phyloP scores from a whole-genome alignment of 1,284 basidiomycete species.

The Cerioporus squamosus region DNA sequence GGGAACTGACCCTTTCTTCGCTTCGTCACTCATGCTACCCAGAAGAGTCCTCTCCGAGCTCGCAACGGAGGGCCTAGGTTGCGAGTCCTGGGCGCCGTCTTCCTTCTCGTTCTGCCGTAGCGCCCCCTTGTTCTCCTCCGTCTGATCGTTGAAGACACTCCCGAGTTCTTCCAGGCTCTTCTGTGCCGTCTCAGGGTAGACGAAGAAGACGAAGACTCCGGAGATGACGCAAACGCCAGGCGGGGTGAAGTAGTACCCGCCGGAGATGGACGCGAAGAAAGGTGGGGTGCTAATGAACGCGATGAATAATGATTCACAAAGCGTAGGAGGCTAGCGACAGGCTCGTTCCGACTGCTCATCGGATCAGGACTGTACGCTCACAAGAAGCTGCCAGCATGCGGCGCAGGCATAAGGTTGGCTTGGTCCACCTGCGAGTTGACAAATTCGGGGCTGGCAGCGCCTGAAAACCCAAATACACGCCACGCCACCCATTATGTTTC shows the following conservation, averaged over 20 bases:
- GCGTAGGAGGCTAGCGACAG: too few species aligned
- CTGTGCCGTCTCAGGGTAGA: conserved; percentile 50
- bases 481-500: too few species aligned
- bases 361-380: too few species aligned
- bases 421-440: too few species aligned
- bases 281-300: conserved; percentile 46
- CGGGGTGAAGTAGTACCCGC: conserved; percentile 55
- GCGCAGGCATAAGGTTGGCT: too few species aligned
- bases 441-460: too few species aligned
- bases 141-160: conserved; percentile 49
- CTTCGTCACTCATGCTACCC: neutral
- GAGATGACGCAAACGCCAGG: conserved; percentile 48
- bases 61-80: neutral
- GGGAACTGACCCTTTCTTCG: too few species aligned
- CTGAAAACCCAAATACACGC: too few species aligned
- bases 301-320: rapidly evolving
- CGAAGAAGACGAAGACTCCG: conserved; percentile 48
- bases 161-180: conserved; percentile 54
- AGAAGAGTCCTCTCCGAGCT: conserved; percentile 3
- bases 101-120: neutral
- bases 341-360: too few species aligned
- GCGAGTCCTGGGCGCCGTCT: neutral
- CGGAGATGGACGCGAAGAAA: conserved; percentile 46
- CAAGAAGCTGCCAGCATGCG: too few species aligned
- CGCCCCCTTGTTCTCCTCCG: conserved; percentile 4